Evolutionary conservation across 805 yeast genomes (phyloP), one percentile per base, ranked within the genome.

Genomic region (Starmera amethionina): DNA sequence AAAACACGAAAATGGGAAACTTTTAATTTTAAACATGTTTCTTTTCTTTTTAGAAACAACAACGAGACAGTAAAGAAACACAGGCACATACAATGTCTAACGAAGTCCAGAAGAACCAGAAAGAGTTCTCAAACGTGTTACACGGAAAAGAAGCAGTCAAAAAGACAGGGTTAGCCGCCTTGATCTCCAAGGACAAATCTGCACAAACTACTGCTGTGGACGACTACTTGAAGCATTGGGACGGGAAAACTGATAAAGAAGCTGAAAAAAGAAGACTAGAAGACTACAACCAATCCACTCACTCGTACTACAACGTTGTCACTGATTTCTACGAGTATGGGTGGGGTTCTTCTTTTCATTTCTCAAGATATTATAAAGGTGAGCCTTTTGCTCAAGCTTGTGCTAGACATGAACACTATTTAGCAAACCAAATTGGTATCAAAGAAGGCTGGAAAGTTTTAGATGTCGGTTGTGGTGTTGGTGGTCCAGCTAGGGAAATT

Each of bases 391-490:
- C 76, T 56, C 97, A 90, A 65, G 95, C 97, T 34, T 79, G 86
- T 50, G 97, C 97, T 32, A 81, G 95, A 70, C 98, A 90, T 64
- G 98, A 90, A 70, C 97, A 93, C 67, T 93, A 75, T 65, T 70
- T 90, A 51, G 98, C 98, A 34, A 68, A 72, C 63, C 81, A 84
- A 68, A 88, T 89, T 75, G 83, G 83, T 46, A 70, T 90, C 54
- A 63, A 70, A 52, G 83, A 79, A 52, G 75, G 78, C 52, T 84
- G 83, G 86, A 79, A 80, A 57, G 98, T 90, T 14, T 73, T 90
- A 52, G 98, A 90, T 60, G 98, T 90, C 42, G 98, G 98, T 37
- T 93, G 98, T 70, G 98, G 98, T 73, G 96, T 90, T 54, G 98
- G 98, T 60, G 98, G 98, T 34, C 98, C 98, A 55, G 97, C 96